Conservation (phyloP, 2,329 filamentous ascomycete genomes). For the Pestalotiopsis sp. region DNA sequence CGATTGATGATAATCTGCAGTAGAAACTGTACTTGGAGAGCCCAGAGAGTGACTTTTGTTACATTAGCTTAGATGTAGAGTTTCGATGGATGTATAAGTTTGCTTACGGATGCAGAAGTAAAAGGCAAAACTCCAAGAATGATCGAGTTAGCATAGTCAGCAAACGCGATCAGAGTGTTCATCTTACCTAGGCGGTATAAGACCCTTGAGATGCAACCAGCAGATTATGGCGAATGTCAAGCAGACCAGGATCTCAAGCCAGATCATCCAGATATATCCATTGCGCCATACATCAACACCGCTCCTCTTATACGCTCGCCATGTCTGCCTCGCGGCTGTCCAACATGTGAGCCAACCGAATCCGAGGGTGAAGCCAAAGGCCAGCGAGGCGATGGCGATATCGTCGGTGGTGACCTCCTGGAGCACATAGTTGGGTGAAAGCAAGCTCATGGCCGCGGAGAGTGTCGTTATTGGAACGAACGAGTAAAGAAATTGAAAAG, state of each 20-base stretch:
- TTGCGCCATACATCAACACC: not conserved
- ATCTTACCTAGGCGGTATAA: not conserved
- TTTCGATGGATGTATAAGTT: too few relatives aligned
- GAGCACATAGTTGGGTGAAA: not conserved
- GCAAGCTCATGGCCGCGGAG: not conserved
- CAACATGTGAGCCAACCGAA: not conserved
- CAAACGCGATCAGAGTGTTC: not conserved
- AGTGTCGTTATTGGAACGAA: not conserved
- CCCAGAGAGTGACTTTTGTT: not conserved
- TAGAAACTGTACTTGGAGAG: slow-evolving; percentile 47
- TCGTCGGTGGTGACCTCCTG: not conserved
- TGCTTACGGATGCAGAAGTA: slow-evolving; percentile 6
- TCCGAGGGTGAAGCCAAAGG: not conserved
- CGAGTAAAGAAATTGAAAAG: not conserved
- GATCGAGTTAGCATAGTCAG: not conserved
- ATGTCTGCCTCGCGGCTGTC: not conserved
- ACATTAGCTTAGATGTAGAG: not conserved
- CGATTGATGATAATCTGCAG: slow-evolving; percentile 59
- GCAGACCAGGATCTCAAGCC: not conserved
- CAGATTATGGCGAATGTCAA: not conserved
- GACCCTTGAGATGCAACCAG: slow-evolving; percentile 2
- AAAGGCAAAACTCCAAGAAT: not conserved
- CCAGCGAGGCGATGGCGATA: not conserved
- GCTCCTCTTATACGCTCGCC: not conserved
- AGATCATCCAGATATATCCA: slow-evolving; percentile 5